phyloP scores from a whole-genome alignment of 345 rosid genomes.

The Eucalyptus fibrosa region DNA sequence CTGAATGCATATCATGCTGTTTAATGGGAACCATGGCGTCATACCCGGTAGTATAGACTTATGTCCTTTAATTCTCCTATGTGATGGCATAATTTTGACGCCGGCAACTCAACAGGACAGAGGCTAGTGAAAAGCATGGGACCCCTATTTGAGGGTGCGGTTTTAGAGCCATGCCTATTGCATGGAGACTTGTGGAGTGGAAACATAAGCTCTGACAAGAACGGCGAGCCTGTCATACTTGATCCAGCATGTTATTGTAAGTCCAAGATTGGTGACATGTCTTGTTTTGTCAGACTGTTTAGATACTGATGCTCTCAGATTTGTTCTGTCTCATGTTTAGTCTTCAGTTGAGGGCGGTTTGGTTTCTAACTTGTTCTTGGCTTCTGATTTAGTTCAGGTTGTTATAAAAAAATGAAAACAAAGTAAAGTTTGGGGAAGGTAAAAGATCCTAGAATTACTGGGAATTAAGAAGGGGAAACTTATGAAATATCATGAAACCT shows the following conservation, averaged over 20 bases:
- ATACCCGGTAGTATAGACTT: neutral
- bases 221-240: constrained; percentile 78
- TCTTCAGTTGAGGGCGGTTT: neutral
- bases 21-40: neutral
- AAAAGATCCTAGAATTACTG: neutral
- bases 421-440: neutral
- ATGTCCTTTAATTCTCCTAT: neutral
- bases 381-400: neutral
- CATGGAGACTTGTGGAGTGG: constrained; percentile 99
- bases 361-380: neutral
- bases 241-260: constrained; percentile 97
- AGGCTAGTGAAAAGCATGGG: constrained; percentile 63
- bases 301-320: neutral
- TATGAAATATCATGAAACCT: neutral
- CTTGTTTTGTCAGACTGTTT: neutral
- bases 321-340: neutral
- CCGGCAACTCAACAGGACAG: constrained; percentile 30
- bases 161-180: constrained; percentile 70
- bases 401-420: neutral
- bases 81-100: neutral
- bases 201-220: constrained; percentile 68
- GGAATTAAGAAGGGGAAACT: neutral
- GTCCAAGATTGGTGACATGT: neutral
- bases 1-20: neutral
- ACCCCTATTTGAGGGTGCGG: constrained; percentile 54